Evolutionary conservation across 2,329 filamentous ascomycete species (phyloP), one percentile per base, ranked within the genome.

Genomic region (Metarhizium rileyi): DNA sequence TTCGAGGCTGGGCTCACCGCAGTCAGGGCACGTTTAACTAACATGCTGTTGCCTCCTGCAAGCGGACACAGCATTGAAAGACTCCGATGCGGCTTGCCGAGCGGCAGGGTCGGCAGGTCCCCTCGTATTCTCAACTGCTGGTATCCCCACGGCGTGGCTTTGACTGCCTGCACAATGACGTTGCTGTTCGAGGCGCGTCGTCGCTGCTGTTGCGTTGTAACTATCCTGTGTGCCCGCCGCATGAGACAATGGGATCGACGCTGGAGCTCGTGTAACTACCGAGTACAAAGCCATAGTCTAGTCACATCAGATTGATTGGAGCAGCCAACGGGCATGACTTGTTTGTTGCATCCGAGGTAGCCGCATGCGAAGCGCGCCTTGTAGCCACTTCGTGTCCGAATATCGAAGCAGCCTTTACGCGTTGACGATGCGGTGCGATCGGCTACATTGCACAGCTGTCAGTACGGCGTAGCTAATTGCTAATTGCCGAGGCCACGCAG

Each of bases 251-350:
- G 45, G n/a, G n/a, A 47, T 47, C 45, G 45, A 40, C 45, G 23
- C 14, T 18, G 28, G 22, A 38, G 45, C 33, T 47, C 45, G 45
- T 47, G 45, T 40, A 36, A n/a, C n/a, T n/a, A n/a, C n/a, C n/a
- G n/a, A n/a, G n/a, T n/a, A 14, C 30, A 16, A 14, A 12, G 30
- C 30, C 16, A 5, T 16, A 14, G 30, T 16, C 7, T 14, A 14
- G 30, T 10, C 8, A 14, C 16, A 14, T 14, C 30, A 33, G 30
- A 33, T 5, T 33, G 10, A 16, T 16, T 33, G 8, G 30, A 16
- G 16, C 30, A n/a, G n/a, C n/a, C n/a, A n/a, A n/a, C 30, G 30
- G 30, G 30, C 5, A 33, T 33, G 30, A 2, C 30, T 33, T 33
- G 10, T 33, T 33, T 33, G 10, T 10, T 5, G 30, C 5, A 33